Evolutionary conservation across 768 basidiomycete species (phyloP).

Genomic region (Boletus rubescentipes): DNA sequence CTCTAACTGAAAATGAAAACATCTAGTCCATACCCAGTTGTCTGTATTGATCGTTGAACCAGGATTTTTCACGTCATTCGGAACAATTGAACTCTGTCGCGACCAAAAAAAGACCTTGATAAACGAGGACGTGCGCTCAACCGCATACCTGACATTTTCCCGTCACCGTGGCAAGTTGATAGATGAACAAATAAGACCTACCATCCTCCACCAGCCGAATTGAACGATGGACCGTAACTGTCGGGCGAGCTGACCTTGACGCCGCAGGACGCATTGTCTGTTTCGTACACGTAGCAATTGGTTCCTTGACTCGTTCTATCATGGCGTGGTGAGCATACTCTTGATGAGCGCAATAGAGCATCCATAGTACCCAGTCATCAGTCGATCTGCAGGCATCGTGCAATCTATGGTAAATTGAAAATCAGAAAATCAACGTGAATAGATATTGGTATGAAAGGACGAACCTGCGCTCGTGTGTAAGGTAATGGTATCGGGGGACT

Average conservation of each 20-base stretch:
- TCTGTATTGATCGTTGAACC: conserved; percentile 17
- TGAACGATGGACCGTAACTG: conserved; percentile 38
- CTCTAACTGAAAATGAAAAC: background rate
- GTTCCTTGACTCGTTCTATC: conserved; percentile 21
- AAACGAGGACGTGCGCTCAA: conserved; percentile 31
- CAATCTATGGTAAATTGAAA: conserved; percentile 20
- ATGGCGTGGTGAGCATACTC: background rate
- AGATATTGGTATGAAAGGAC: background rate
- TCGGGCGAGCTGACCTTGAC: conserved; percentile 24
- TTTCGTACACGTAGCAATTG: conserved; percentile 33
- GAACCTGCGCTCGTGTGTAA: conserved; percentile 30
- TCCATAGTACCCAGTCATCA: conserved; percentile 31
- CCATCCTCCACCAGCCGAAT: conserved; percentile 37
- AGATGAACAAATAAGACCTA: conserved; percentile 4
- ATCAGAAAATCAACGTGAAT: background rate
- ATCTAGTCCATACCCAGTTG: conserved; percentile 22
- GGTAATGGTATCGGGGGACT: conserved; percentile 24
- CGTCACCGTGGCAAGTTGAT: background rate
- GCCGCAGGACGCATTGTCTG: conserved; percentile 33
- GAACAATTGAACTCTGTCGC: conserved; percentile 28
- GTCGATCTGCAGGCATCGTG: conserved; percentile 32
- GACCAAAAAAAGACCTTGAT: conserved; percentile 44
- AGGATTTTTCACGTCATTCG: conserved; percentile 31
- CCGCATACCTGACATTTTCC: conserved; percentile 34
- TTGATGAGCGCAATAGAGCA: background rate